Evolutionary conservation across 225 moss, liverwort and hornwort species (phyloP), one percentile per base, ranked within the genome.

Genomic region (Polytrichum formosum): DNA sequence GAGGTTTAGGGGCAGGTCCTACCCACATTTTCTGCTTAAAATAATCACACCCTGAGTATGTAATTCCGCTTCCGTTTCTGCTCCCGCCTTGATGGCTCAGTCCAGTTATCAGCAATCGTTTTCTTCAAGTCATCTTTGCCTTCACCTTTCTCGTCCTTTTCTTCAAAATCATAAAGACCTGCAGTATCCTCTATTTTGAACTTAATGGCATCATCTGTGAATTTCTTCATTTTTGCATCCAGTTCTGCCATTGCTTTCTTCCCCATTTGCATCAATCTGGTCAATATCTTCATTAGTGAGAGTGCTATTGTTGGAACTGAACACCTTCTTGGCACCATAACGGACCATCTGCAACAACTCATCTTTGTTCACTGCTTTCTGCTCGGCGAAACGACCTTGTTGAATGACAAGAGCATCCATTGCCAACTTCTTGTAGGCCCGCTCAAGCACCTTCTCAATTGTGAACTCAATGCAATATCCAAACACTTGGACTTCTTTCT

Each of bases 121-220:
- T 90, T 90, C 65, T 94, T 94, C 29, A 54, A 85, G 66, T 98
- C 94, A 25, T 91, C 84, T 78, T 90, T 98, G 6, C 85, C 85
- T 18, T 98, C 98, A 28, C 90, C 98, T 82, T 92, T 92, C 25
- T 98, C 94, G 75, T 92, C 98, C 72, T 92, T 85, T 58, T 92
- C 94, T 68, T 94, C 98, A 67, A 98, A 98, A 64, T 90, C 92
- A 58, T 98, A 98, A 5, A 98, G 87, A 23, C 98, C 98, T 30
- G 92, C 98, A 84, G 94, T 98, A 65, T 98, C 98, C 75, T 98
- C 92, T 94, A 98, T 94, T 76, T 98, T 98, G 73, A 98, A 98
- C 81, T 92, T 98, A 21, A 98, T 98, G 13, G 98, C 98, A 81
- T 98, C 98, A 72, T 94, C 98, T 19, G 94, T 98, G 22, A 98